Base-by-base conservation (phyloP, 305 asterid genomes). In the Euphrasia arctica region DNA sequence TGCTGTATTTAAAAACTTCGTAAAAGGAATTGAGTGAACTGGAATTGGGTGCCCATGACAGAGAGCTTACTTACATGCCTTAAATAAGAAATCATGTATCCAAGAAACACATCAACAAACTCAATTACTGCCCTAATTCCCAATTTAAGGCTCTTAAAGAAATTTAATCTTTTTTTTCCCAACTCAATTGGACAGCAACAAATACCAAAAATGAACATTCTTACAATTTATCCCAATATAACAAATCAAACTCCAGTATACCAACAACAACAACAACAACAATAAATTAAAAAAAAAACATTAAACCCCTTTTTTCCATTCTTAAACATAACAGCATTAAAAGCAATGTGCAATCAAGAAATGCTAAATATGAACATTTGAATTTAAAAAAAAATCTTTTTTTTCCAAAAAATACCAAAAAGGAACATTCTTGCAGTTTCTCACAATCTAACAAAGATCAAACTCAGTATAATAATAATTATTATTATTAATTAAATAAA, bases 401-500 rank as follows among this genome's bases (percentile, higher is more conserved):
- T 25, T 9, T 32, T 64, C 54, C 25, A 61, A 47, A 51, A 34
- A 18, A 54, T 54, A 10, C 9, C 13, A 56, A 56, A 29, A 4
- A 7, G 0, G 29, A 27, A 25, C 12, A 22, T 9, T 9, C 36
- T 54, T 28, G 10, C 11, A 58, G 10, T 52, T 54, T 14, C 60
- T 22, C 70, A 59, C 12, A 58, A 47, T 56, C 57, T 57, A 62
- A 59, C 50, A 62, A 59, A 11, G 27, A 62, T 32, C 27, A 31
- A 56, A 56, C 51, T 36, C 58, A 43, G 18, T 36, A 22, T 14
- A 60, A 12, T 12, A 11, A 22, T 34, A 31, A 57, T 54, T 4
- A 32, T 32, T 32, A 32, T 3, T 3, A 9, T 1, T n/a, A 56
- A 9, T 22, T 5, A 55, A 9, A 9, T 14, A 1, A 58, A 2